Base-by-base conservation (phyloP, 2,329 filamentous ascomycete species). In the Dactylonectria macrodidyma region DNA sequence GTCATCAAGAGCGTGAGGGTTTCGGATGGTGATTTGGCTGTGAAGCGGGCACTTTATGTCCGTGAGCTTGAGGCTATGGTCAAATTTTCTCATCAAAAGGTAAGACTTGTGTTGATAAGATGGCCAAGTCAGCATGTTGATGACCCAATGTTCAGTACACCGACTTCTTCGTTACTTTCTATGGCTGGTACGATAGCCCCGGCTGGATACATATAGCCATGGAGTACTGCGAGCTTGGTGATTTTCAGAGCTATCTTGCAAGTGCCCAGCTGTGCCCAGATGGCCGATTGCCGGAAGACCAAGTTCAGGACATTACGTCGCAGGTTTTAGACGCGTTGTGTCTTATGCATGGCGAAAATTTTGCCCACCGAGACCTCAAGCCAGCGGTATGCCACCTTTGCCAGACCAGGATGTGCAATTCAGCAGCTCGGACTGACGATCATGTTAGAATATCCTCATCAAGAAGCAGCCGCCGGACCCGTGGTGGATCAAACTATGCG, bases 151-250 rank as follows among this genome's bases (percentile, higher is more conserved):
- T 16, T 7, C 26, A 56, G 52, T 56, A 56, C 12, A n/a, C 34
- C 5, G 34, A 41, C 9, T 41, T 38, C 33, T 56, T 56, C 10
- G 52, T 56, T 5, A 11, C 38, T 8, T 56, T 41, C 24, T 14
- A 56, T 41, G 52, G 52, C 10, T 56, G 52, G 52, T 56, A 36
- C 22, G 34, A 56, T 12, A 22, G 16, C 19, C 52, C 33, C 2
- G 34, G 52, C 14, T 41, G 52, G 52, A 56, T 56, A 19, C 34
- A 56, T 24, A 56, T 56, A 9, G 33, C 52, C 3, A 56, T 56
- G 52, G 52, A 56, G 5, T 56, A 56, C 41, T 56, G 52, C 12
- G 19, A 38, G 14, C 22, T 38, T 11, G 52, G 52, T 3, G 51
- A 56, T 10, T 41, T 56, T n/a, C 33, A 41, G 4, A 41, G 9